These are phyloP conservation scores for Phytophthora colocasiae DNA, from an alignment of 352 stramenopile species.

Conservation along the genomic window DNA sequence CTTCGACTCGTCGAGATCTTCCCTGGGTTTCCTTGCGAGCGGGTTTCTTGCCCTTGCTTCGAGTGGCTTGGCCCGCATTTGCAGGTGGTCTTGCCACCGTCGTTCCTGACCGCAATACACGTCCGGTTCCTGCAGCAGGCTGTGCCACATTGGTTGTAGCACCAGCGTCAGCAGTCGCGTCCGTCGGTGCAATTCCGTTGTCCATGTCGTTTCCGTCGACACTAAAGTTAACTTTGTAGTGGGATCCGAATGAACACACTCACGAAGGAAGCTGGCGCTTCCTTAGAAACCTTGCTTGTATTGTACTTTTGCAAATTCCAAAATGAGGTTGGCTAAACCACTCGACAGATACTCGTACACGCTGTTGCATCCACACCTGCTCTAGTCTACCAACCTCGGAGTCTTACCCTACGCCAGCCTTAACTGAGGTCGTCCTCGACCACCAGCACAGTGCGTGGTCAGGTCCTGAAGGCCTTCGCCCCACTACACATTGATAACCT, in stretches of 20 bases:
- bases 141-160: not conserved
- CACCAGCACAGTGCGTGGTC: too few species aligned
- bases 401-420: constrained; percentile 6
- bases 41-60: constrained; percentile 21
- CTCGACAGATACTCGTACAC: constrained; percentile 1
- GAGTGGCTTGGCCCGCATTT: constrained; percentile 12
- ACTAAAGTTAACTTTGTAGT: constrained; percentile 8
- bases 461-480: too few species aligned
- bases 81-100: not conserved
- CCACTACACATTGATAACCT: too few species aligned
- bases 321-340: not conserved
- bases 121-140: too few species aligned
- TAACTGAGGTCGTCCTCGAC: too few species aligned
- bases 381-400: not conserved
- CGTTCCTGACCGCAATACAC: constrained; percentile 2
- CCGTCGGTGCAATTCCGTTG: not conserved
- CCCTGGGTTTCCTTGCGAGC: not conserved
- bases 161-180: not conserved
- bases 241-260: constrained; percentile 6
- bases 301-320: constrained; percentile 6
- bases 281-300: constrained; percentile 1
- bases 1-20: not conserved
- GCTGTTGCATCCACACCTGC: not conserved
- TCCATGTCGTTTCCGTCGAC: not conserved
- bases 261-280: not conserved